Evolutionary conservation across 2,329 filamentous ascomycete species (phyloP).

Genomic region (Fusarium hainanense): DNA sequence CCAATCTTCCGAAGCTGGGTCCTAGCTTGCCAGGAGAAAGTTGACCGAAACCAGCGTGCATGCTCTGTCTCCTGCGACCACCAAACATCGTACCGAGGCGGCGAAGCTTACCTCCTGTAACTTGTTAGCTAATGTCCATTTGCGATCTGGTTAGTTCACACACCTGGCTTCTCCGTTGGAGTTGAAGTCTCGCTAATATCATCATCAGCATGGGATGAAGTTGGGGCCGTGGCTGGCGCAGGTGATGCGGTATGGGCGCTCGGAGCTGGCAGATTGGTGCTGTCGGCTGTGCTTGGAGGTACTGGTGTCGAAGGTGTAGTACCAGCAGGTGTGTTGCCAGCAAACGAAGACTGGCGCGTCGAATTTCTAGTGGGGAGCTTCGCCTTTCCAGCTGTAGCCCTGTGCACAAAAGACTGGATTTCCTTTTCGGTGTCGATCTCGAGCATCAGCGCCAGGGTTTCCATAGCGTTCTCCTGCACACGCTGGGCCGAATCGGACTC

Average conservation of each 20-base stretch:
- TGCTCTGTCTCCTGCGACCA: constrained; percentile 72
- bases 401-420: constrained; percentile 76
- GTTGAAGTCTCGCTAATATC: constrained; percentile 58
- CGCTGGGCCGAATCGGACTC: constrained; percentile 89
- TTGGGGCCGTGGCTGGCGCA: constrained; percentile 22
- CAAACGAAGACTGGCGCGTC: constrained; percentile 56
- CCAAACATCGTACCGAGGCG: constrained; percentile 76
- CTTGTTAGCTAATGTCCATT: constrained; percentile 37
- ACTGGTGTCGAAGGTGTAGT: constrained; percentile 42
- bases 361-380: constrained; percentile 54
- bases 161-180: constrained; percentile 53
- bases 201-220: constrained; percentile 41
- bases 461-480: constrained; percentile 78
- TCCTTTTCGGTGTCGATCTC: constrained; percentile 90
- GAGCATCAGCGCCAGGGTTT: constrained; percentile 82
- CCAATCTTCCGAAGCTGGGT: constrained; percentile 69
- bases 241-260: constrained; percentile 24
- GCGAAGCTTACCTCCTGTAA: constrained; percentile 65
- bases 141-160: background rate
- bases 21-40: constrained; percentile 65
- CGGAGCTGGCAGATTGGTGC: constrained; percentile 31
- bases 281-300: constrained; percentile 45
- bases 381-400: constrained; percentile 56
- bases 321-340: constrained; percentile 42
- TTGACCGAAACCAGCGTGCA: constrained; percentile 70